Base-by-base conservation (phyloP, 129 eudicot species). In the Arctium lappa region DNA sequence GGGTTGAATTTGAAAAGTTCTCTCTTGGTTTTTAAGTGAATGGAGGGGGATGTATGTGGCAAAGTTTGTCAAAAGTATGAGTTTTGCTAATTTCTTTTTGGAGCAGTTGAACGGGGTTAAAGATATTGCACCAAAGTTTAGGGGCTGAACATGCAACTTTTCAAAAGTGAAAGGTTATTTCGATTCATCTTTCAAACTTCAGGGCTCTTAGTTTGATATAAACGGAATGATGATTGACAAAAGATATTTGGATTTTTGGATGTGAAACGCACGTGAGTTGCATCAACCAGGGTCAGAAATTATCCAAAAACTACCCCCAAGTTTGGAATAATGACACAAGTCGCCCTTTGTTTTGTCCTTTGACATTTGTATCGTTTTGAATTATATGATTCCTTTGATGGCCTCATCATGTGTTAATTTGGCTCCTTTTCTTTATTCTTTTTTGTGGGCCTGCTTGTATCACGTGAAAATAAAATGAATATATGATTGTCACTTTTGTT, bases 31-130 rank as follows among this genome's bases (percentile, higher is more conserved):
- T 22, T 82, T 40, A 78, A 78, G 89, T 86, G 81, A 81, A 85
- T 76, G 79, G 74, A 71, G 63, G 62, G 79, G 88, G 75, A 10
- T 74, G 80, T 76, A 81, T 74, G 85, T 86, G 79, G 86, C 82
- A 69, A 84, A 86, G 94, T 90, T 84, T 88, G 80, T 83, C 72
- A 76, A 62, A 87, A 83, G 84, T 60, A 56, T 83, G 82, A 33
- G 79, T 78, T 70, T 82, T 62, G 79, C 70, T 79, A 62, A 62
- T 46, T 39, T 62, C 36, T 39, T 78, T 32, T 72, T 83, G 77
- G 73, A 84, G 69, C 16, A 37, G 69, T 74, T 73, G 63, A 15
- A 60, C 73, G 44, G 84, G 85, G 5, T 72, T 72, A 30, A 48
- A 44, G 62, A 10, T 15, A 6, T 80, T 73, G 78, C 69, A 76